These are phyloP conservation scores for Metschnikowia cubensis DNA, from an alignment of 805 yeast genomes.

Conservation along the genomic window DNA sequence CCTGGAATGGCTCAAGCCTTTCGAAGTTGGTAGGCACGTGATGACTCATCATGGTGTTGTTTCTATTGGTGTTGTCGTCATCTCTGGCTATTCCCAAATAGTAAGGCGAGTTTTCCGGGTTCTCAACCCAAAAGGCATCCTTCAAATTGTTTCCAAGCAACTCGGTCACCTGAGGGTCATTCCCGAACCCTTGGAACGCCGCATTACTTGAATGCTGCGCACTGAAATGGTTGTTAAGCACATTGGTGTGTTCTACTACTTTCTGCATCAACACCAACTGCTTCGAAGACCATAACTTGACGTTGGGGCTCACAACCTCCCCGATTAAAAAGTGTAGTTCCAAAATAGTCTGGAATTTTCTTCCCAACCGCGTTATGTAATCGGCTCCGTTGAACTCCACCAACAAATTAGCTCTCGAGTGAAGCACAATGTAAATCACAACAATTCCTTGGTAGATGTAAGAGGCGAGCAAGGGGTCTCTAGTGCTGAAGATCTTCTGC, in stretches of 20 bases:
- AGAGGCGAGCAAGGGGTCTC: constrained; percentile 46
- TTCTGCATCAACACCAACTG: constrained; percentile 30
- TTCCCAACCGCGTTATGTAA: constrained; percentile 24
- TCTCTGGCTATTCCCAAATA: constrained; percentile 8
- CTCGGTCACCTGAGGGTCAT: constrained; percentile 27
- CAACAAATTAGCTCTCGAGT: constrained; percentile 38
- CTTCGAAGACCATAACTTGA: constrained; percentile 34
- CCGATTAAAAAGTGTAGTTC: constrained; percentile 23
- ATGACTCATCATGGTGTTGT: background rate
- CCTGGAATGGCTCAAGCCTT: background rate
- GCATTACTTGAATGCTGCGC: constrained; percentile 1
- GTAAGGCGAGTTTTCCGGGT: constrained; percentile 18
- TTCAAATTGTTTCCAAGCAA: constrained; percentile 38
- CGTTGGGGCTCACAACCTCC: constrained; percentile 14
- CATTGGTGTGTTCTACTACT: constrained; percentile 25
- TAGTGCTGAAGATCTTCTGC: constrained; percentile 35
- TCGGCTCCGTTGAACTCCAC: constrained; percentile 18
- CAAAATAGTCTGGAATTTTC: constrained; percentile 21
- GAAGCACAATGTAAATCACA: constrained; percentile 47
- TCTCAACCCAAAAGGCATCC: constrained; percentile 52
- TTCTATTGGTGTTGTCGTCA: background rate
- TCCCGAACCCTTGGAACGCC: constrained; percentile 10
- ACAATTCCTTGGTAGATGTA: constrained; percentile 51
- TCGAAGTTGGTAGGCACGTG: background rate
- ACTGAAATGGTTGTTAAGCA: constrained; percentile 15